A percentile compares a stretch with the other conserved stretches of the same genome.
These are phyloP conservation scores for Starmerella powellii DNA, from an alignment of 805 yeast genomes.

Conservation along the genomic window DNA sequence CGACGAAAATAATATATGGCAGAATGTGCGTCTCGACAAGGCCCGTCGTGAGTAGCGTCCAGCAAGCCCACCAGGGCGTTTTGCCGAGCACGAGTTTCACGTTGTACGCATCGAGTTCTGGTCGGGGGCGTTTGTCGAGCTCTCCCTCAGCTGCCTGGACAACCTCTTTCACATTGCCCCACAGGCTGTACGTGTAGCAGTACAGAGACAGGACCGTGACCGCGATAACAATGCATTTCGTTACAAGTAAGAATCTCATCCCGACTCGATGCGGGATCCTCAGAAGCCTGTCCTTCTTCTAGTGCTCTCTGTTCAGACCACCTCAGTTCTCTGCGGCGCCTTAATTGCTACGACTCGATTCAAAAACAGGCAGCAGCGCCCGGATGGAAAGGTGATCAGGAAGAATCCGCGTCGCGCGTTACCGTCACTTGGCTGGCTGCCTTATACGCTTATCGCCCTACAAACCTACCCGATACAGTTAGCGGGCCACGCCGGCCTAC, in stretches of 20 bases:
- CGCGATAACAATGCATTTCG: slow-evolving; percentile 1
- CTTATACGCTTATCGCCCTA: too few relatives aligned
- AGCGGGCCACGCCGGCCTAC: too few relatives aligned
- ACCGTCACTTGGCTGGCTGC: too few relatives aligned
- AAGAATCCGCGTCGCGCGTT: too few relatives aligned
- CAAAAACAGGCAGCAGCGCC: too few relatives aligned
- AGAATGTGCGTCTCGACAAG: slow-evolving; percentile 38
- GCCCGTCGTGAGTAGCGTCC: slow-evolving; percentile 40
- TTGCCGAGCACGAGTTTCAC: slow-evolving; percentile 19
- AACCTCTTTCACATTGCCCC: slow-evolving; percentile 2
- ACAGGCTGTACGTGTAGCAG: slow-evolving; percentile 1
- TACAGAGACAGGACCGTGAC: slow-evolving; percentile 6
- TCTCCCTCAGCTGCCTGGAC: slow-evolving; percentile 4
- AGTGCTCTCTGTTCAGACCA: too few relatives aligned
- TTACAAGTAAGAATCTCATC: slow-evolving; percentile 7
- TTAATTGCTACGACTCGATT: too few relatives aligned
- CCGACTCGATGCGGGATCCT: background rate
- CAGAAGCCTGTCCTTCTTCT: background rate
- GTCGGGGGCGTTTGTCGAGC: background rate
- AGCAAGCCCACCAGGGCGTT: slow-evolving; percentile 25
- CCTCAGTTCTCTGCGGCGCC: too few relatives aligned
- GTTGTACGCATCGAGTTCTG: slow-evolving; percentile 9
- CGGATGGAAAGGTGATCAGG: too few relatives aligned
- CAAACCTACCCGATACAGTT: too few relatives aligned
- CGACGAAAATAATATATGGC: slow-evolving; percentile 31